Percentiles rank a stretch among this genome's conserved stretches.
phyloP scores from a whole-genome alignment of 78 protist species.

The Dictyostelium citrinum region DNA sequence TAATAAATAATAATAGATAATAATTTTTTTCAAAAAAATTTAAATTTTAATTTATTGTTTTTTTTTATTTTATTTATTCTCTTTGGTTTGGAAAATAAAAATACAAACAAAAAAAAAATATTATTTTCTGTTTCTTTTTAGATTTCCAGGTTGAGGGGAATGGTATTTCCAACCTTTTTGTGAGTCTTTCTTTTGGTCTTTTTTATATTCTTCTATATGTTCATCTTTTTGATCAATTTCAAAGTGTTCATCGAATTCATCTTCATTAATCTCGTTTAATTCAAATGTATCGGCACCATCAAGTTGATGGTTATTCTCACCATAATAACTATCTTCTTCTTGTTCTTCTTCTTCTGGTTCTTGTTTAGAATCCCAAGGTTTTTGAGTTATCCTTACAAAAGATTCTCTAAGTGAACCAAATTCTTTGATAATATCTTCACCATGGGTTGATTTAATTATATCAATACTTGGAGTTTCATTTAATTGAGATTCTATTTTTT shows the following conservation, averaged over 20 bases:
- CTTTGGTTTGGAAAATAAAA: too few species aligned
- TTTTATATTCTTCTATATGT: not conserved
- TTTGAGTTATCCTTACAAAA: too few species aligned
- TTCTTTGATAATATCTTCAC: not conserved
- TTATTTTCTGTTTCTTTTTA: too few species aligned
- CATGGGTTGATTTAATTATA: not conserved
- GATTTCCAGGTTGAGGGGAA: too few species aligned
- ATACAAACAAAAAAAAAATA: too few species aligned
- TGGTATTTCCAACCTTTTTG: too few species aligned
- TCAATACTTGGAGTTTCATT: not conserved
- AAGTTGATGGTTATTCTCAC: not conserved
- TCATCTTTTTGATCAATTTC: not conserved
- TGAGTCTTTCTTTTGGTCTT: not conserved
- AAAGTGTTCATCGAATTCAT: not conserved
- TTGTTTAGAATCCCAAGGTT: too few species aligned
- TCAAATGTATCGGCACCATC: not conserved
- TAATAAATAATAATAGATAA: too few species aligned
- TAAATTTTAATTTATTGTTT: too few species aligned
- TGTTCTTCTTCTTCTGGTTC: not conserved
- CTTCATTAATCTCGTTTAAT: not conserved
- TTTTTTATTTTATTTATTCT: too few species aligned
- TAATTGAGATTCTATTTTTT: not conserved
- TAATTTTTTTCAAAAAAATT: too few species aligned
- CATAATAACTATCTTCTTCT: not conserved
- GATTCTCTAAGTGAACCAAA: conserved; percentile 12